Percentiles rank a stretch among this genome's conserved stretches.
These are phyloP conservation scores for Acanthamoeba sp. DNA, from an alignment of 208 protist genomes.

Conservation along the genomic window DNA sequence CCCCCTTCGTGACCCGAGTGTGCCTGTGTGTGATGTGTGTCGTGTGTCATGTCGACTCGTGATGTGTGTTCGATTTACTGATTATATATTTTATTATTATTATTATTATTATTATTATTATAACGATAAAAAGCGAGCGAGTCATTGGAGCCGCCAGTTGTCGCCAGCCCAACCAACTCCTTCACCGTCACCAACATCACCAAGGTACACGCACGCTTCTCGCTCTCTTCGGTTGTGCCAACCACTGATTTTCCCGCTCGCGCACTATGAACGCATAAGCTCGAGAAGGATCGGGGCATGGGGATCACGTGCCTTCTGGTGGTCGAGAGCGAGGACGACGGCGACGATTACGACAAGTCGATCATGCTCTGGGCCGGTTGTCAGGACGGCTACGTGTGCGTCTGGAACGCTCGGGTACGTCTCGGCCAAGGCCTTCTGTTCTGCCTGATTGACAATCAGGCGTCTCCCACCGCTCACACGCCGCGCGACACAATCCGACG, in stretches of 20 bases:
- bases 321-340: slow-evolving; percentile 32
- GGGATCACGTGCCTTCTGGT: slow-evolving; percentile 38
- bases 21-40: background rate
- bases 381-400: slow-evolving; percentile 17
- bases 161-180: background rate
- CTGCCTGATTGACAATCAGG: too few species aligned
- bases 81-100: too few species aligned
- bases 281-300: background rate
- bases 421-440: background rate
- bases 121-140: too few species aligned
- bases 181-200: background rate
- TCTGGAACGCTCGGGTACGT: slow-evolving; percentile 68
- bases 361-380: slow-evolving; percentile 67
- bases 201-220: background rate
- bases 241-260: too few species aligned
- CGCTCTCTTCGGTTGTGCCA: background rate
- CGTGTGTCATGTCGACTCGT: too few species aligned
- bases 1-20: background rate
- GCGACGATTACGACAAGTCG: slow-evolving; percentile 56
- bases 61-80: too few species aligned
- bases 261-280: background rate
- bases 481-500: background rate
- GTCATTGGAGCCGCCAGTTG: background rate
- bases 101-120: too few species aligned
- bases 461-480: background rate